phyloP scores from a whole-genome alignment of 2,329 filamentous ascomycete species.

The Aspergillus novofumigatus region DNA sequence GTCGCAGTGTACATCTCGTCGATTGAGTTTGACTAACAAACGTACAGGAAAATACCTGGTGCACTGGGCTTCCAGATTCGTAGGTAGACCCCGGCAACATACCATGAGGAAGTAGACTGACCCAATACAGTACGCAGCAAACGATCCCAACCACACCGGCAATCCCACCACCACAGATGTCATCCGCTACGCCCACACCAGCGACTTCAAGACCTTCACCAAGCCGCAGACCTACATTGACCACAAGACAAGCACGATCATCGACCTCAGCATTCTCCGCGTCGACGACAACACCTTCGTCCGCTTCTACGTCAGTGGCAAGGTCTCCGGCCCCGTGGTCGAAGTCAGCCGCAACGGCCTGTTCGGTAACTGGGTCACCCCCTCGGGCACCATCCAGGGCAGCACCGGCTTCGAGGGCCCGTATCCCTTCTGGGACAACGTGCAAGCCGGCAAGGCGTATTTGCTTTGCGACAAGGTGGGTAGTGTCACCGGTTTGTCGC shows the following conservation, averaged over 20 bases:
- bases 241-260: not conserved
- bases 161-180: constrained; percentile 3
- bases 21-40: not conserved
- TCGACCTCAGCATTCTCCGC: constrained; percentile 9
- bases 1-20: not conserved
- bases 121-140: constrained; percentile 5
- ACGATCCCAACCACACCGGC: constrained; percentile 7
- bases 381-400: constrained; percentile 2
- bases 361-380: constrained; percentile 8
- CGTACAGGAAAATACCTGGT: constrained; percentile 9
- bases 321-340: constrained; percentile 1
- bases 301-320: constrained; percentile 11
- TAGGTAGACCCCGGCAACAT: not conserved
- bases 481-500: constrained; percentile 4
- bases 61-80: constrained; percentile 13
- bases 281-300: constrained; percentile 5
- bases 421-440: constrained; percentile 14
- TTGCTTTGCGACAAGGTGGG: constrained; percentile 9
- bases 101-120: too few relatives aligned
- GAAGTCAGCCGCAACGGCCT: constrained; percentile 10
- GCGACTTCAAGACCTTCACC: constrained; percentile 13
- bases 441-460: constrained; percentile 6
- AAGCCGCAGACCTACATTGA: constrained; percentile 9
- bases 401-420: constrained; percentile 10
- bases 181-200: constrained; percentile 12